Conservation (phyloP, 139 green algal genomes). For the Eudorina sp. region DNA sequence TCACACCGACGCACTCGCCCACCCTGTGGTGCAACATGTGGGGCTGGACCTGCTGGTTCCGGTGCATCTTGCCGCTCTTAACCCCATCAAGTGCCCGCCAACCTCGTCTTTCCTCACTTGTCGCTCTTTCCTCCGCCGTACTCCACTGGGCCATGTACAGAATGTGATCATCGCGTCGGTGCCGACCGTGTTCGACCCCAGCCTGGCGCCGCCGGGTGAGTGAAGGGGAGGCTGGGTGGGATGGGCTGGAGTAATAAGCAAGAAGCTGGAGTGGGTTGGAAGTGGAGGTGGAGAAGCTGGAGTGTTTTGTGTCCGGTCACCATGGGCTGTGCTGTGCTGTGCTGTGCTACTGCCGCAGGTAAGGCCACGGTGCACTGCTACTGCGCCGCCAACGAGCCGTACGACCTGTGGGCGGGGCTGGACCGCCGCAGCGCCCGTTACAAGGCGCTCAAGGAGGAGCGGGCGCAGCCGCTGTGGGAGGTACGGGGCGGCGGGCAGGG, state of each 20-base stretch:
- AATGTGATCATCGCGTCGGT: conserved; percentile 82
- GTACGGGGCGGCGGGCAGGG: conserved; percentile 33
- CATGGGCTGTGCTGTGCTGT: neutral
- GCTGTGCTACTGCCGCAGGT: conserved; percentile 41
- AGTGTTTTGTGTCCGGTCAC: neutral
- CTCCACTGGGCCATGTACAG: conserved; percentile 58
- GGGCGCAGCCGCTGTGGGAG: conserved; percentile 74
- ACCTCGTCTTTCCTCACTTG: no score
- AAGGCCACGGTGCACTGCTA: conserved; percentile 77
- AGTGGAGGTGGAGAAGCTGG: neutral
- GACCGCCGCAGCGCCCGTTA: conserved; percentile 71
- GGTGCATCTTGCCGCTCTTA: no score
- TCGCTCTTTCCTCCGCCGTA: no score
- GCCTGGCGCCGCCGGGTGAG: conserved; percentile 74
- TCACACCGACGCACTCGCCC: no score
- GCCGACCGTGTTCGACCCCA: conserved; percentile 80
- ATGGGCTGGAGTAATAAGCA: no score
- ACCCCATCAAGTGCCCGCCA: no score
- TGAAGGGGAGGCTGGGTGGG: neutral
- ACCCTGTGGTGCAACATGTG: no score
- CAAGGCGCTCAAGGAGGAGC: conserved; percentile 82
- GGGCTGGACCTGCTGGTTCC: no score
- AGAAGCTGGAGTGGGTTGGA: neutral
- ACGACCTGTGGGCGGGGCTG: conserved; percentile 81
- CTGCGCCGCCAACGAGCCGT: conserved; percentile 88